A percentile compares a stretch with the other conserved stretches of the same genome.
These are phyloP conservation scores for Coemansia sp. DNA, from an alignment of 192 early-diverging fungal genomes.

Conservation along the genomic window DNA sequence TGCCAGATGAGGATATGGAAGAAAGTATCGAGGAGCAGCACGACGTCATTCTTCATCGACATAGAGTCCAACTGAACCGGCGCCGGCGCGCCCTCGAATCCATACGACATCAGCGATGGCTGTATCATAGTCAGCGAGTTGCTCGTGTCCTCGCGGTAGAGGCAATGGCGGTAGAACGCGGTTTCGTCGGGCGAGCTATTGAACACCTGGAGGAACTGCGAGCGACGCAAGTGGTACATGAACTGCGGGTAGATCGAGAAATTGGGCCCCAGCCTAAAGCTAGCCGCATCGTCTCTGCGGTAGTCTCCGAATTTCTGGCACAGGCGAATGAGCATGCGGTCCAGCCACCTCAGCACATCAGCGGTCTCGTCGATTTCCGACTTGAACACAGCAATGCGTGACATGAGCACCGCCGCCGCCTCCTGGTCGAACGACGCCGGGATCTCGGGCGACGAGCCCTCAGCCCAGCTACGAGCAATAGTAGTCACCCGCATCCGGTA, in stretches of 20 bases:
- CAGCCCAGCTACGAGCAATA: conserved; percentile 84
- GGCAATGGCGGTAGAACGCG: conserved; percentile 78
- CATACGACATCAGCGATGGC: conserved; percentile 92
- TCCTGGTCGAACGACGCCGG: conserved; percentile 96
- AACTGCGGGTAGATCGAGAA: conserved; percentile 99
- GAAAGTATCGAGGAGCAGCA: conserved; percentile 94
- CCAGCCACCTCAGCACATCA: conserved; percentile 95
- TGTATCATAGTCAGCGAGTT: conserved; percentile 99
- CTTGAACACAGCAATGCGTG: conserved; percentile 95
- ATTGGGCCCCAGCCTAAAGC: conserved; percentile 86
- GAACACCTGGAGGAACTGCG: conserved; percentile 98
- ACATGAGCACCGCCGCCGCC: conserved; percentile 94
- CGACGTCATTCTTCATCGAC: conserved; percentile 94
- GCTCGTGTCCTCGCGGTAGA: conserved; percentile 94
- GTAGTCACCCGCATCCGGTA: conserved; percentile 93
- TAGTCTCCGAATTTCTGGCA: conserved; percentile 98
- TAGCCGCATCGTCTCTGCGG: conserved; percentile 90
- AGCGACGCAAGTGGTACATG: conserved; percentile 97
- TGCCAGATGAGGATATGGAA: conserved; percentile 99
- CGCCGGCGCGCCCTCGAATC: conserved; percentile 78
- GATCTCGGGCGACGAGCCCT: conserved; percentile 81
- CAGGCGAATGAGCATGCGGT: conserved; percentile 97
- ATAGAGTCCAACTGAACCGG: conserved; percentile 96
- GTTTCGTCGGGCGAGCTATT: conserved; percentile 99
- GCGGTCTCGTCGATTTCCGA: conserved; percentile 96